Evolutionary conservation across 768 basidiomycete species (phyloP).

Genomic region (Polyporus arcularius): DNA sequence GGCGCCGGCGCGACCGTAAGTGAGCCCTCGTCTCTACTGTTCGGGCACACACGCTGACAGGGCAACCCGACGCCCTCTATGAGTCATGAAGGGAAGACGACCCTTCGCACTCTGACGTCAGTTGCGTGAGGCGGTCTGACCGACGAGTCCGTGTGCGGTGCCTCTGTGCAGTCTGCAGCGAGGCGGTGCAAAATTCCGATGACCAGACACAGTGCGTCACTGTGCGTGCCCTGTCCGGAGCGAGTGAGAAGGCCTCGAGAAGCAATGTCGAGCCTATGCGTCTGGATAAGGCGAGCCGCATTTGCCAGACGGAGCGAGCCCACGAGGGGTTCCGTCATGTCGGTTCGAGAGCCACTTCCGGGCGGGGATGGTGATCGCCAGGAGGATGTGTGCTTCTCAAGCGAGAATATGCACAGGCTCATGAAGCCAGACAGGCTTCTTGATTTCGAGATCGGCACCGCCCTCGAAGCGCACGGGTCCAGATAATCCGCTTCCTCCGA

Average conservation of each 20-base stretch:
- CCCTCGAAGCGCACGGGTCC: neutral
- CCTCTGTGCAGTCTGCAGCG: neutral
- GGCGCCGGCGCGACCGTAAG: too few relatives aligned
- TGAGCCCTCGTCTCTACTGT: too few relatives aligned
- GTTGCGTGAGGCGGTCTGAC: neutral
- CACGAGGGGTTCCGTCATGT: too few relatives aligned
- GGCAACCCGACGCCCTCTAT: neutral
- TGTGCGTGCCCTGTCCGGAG: neutral
- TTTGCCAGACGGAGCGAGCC: too few relatives aligned
- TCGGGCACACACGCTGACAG: too few relatives aligned
- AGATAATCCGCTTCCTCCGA: neutral
- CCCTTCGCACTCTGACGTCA: neutral
- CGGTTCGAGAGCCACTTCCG: too few relatives aligned
- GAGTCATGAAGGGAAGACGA: neutral
- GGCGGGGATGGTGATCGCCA: too few relatives aligned
- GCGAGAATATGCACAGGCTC: neutral
- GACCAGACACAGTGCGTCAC: neutral
- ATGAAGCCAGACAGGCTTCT: neutral
- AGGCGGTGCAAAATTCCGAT: neutral
- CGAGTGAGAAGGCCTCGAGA: too few relatives aligned
- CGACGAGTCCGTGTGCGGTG: neutral
- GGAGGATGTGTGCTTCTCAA: too few relatives aligned
- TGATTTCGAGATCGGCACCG: neutral
- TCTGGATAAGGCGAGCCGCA: too few relatives aligned
- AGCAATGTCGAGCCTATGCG: too few relatives aligned